Conservation (phyloP, 2,329 filamentous ascomycete species). For the Fusarium beomiforme region DNA sequence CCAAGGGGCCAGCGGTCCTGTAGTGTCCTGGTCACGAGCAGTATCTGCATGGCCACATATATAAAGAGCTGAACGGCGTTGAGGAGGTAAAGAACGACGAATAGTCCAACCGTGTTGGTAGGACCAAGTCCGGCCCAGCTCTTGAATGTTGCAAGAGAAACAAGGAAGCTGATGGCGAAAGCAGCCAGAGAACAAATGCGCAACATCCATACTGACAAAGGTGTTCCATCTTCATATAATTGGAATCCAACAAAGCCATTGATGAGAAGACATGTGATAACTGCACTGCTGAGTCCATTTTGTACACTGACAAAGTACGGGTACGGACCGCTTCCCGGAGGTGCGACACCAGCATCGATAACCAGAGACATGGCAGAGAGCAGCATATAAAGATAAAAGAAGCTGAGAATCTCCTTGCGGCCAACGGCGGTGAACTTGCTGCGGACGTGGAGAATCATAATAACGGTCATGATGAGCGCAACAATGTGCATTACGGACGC, state of each 20-base stretch:
- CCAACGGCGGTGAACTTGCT: conserved; percentile 98
- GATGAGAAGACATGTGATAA: conserved; percentile 90
- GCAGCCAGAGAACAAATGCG: conserved; percentile 80
- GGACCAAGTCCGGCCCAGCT: conserved; percentile 87
- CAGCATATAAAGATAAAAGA: conserved; percentile 97
- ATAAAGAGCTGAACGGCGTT: conserved; percentile 88
- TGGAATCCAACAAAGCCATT: conserved; percentile 99
- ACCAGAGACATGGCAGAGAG: conserved; percentile 89
- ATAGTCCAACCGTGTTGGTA: conserved; percentile 86
- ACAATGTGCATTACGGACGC: conserved; percentile 92
- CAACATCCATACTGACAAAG: conserved; percentile 91
- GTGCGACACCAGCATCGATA: conserved; percentile 91
- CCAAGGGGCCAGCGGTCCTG: conserved; percentile 96
- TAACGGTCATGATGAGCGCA: conserved; percentile 89
- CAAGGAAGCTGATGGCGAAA: conserved; percentile 86
- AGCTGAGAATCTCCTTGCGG: conserved; percentile 78
- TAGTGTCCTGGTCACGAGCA: conserved; percentile 88
- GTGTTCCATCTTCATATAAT: conserved; percentile 96
- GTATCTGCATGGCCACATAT: conserved; percentile 86
- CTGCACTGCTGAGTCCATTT: conserved; percentile 83
- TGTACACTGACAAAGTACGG: conserved; percentile 93
- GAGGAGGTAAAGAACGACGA: conserved; percentile 90
- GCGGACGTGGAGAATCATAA: conserved; percentile 97
- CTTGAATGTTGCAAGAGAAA: conserved; percentile 93
- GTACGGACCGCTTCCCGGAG: conserved; percentile 81